Conservation (phyloP, 2,329 filamentous ascomycete species). For the Elsinoe batatas region DNA sequence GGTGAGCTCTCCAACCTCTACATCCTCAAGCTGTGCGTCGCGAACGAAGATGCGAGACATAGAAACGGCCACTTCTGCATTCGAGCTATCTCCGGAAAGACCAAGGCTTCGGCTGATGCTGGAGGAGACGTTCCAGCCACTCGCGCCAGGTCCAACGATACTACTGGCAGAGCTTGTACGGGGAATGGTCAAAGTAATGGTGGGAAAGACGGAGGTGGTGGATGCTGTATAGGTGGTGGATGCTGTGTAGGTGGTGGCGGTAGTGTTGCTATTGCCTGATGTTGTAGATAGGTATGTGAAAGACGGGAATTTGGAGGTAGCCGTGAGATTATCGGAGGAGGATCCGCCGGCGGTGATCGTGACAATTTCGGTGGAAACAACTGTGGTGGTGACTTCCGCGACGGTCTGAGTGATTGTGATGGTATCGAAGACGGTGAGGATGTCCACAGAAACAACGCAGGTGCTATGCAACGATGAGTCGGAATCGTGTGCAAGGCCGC, state of each 20-base stretch:
- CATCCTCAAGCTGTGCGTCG: not conserved
- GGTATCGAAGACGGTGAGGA: slow-evolving; percentile 4
- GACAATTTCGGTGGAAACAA: slow-evolving; percentile 7
- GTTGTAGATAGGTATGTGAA: not conserved
- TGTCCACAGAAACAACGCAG: slow-evolving; percentile 4
- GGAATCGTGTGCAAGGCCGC: not conserved
- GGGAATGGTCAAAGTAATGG: not conserved
- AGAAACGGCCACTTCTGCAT: not conserved
- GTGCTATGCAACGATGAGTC: not conserved
- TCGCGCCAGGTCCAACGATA: not conserved
- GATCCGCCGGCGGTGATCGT: slow-evolving; percentile 17
- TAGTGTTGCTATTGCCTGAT: slow-evolving; percentile 18
- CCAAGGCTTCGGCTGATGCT: not conserved
- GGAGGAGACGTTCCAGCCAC: not conserved
- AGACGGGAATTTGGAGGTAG: slow-evolving; percentile 28
- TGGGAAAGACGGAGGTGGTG: not conserved
- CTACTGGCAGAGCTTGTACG: not conserved
- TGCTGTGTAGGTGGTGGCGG: slow-evolving; percentile 19
- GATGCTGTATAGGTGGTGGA: slow-evolving; percentile 3
- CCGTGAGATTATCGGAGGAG: slow-evolving; percentile 14
- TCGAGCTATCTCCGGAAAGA: too few relatives aligned
- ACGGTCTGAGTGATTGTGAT: slow-evolving; percentile 12
- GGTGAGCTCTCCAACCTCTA: not conserved
- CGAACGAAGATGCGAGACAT: not conserved
- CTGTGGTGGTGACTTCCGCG: not conserved